Conservation (phyloP, 2,329 filamentous ascomycete species). For the Lecanicillium sp. region DNA sequence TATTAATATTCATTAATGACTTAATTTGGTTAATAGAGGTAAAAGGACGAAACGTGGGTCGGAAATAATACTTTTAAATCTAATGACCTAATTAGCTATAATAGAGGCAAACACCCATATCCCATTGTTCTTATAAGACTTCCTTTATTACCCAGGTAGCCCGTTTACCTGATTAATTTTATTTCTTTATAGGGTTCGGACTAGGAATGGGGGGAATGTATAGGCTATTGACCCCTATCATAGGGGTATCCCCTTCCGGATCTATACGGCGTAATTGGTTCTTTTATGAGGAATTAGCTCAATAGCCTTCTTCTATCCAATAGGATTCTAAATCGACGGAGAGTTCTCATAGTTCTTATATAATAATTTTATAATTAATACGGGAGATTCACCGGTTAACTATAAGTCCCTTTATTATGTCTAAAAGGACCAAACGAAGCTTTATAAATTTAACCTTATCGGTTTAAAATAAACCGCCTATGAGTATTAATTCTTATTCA, state of each 20-base stretch:
- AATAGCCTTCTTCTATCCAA: not conserved
- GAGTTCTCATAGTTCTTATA: not conserved
- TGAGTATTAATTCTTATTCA: not conserved
- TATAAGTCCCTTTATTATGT: not conserved
- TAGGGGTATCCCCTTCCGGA: too few relatives aligned
- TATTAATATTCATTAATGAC: too few relatives aligned
- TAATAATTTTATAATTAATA: not conserved
- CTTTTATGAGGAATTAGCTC: not conserved
- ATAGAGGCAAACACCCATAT: too few relatives aligned
- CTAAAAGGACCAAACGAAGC: not conserved
- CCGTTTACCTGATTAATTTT: too few relatives aligned
- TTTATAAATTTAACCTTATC: slow-evolving; percentile 1
- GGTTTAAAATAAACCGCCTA: not conserved
- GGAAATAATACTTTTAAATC: too few relatives aligned
- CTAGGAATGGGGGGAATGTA: not conserved
- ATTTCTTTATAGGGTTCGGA: too few relatives aligned
- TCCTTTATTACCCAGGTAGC: not conserved
- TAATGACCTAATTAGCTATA: too few relatives aligned
- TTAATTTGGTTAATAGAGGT: too few relatives aligned
- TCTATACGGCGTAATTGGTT: not conserved
- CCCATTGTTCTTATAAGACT: not conserved
- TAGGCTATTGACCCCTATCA: not conserved
- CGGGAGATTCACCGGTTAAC: not conserved
- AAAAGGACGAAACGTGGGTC: too few relatives aligned
- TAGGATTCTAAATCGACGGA: not conserved